Evolutionary conservation across 2,329 filamentous ascomycete species (phyloP).

Genomic region (Colletotrichum melonis): DNA sequence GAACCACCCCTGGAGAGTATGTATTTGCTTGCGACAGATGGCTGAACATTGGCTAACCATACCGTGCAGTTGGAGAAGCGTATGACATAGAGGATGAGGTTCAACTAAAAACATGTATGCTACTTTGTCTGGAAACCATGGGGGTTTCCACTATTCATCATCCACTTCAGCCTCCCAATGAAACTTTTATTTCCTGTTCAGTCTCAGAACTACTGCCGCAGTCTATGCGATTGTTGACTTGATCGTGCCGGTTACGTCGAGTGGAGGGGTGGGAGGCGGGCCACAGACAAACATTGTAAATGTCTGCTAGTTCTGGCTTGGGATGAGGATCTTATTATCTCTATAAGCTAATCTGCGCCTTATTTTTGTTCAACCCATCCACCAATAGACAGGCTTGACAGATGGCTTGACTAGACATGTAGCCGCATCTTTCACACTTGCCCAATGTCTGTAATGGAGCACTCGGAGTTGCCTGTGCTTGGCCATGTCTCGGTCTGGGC

Average conservation of each 20-base stretch:
- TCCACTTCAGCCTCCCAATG: slow-evolving; percentile 1
- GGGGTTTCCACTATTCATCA: neutral
- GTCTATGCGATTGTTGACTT: neutral
- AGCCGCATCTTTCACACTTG: slow-evolving; percentile 88
- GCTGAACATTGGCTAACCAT: slow-evolving; percentile 32
- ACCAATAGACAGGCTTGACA: slow-evolving; percentile 95
- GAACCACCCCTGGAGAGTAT: slow-evolving; percentile 73
- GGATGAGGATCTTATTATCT: slow-evolving; percentile 4
- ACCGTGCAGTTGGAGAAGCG: slow-evolving; percentile 63
- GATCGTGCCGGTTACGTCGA: neutral
- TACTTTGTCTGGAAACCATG: neutral
- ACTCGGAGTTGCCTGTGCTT: neutral
- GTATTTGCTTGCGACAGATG: slow-evolving; percentile 37
- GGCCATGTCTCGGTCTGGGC: neutral
- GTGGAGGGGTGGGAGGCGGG: neutral
- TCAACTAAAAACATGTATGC: slow-evolving; percentile 14
- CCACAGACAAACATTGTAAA: neutral
- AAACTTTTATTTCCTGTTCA: neutral
- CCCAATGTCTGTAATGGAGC: slow-evolving; percentile 76
- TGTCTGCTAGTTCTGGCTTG: neutral
- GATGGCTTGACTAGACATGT: slow-evolving; percentile 92
- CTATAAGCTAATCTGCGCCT: slow-evolving; percentile 68
- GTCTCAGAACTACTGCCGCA: neutral
- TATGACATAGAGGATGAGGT: slow-evolving; percentile 51
- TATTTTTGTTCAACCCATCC: slow-evolving; percentile 88